Evolutionary conservation across 129 eudicot species (phyloP), one percentile per base, ranked within the genome.

Genomic region (Logfia minima): DNA sequence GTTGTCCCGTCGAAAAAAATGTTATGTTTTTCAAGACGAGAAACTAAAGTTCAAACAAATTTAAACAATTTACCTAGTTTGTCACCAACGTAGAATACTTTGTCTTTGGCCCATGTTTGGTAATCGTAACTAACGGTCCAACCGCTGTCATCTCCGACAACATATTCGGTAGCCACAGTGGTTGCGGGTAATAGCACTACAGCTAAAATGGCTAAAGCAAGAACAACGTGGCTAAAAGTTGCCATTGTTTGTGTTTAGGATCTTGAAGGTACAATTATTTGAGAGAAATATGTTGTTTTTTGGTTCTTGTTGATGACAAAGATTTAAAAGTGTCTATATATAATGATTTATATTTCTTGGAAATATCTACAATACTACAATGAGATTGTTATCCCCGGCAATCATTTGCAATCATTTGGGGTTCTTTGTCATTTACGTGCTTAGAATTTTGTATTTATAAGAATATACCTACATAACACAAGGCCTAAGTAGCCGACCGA

Each of bases 11-110:
- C 10, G 41, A 35, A 35, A 32, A 32, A 35, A 35, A 35, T 7
- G 9, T 37, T 37, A 37, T 37, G 21, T 52, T 55, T 55, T 22
- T 41, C 17, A 3, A 4, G 6, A 19, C 19, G 4, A 74, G 1
- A 58, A 34, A 34, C 5, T 34, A 34, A 2, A n/a, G 9, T 17
- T 39, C 0, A 21, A 26, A 56, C 10, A 0, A 37, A 53, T 11
- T n/a, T 51, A 59, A 26, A 56, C 53, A 60, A 7, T 11, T 66
- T 66, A 84, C 87, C 85, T 34, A 84, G 82, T 16, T 37, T 76
- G 52, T 84, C 88, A 51, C 88, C 88, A n/a, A 84, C 75, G 14
- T 53, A 76, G 78, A 84, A 81, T 16, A 37, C 66, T 67, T 84
- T 84, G 71, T 65, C 80, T 43, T 74, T 69, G 7, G 88, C 77